Evolutionary conservation across 345 rosid species (phyloP).

Genomic region (Microcos paniculata): DNA sequence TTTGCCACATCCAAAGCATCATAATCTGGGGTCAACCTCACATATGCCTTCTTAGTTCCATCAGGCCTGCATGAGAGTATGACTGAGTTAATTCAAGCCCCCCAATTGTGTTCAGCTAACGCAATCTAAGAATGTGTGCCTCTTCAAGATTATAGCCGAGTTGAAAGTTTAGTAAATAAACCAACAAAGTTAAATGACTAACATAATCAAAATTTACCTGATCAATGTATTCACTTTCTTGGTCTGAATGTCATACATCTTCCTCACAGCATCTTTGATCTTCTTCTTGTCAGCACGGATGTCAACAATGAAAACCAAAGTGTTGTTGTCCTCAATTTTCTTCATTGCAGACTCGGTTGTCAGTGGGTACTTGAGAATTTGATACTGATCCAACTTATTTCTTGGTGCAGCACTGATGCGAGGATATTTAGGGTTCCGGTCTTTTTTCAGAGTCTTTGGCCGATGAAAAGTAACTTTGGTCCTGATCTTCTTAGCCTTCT

Average conservation of each 20-base stretch:
- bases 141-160: neutral
- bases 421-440: constrained; percentile 60
- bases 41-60: constrained; percentile 76
- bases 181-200: neutral
- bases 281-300: constrained; percentile 63
- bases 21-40: constrained; percentile 64
- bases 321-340: constrained; percentile 69
- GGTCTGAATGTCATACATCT: constrained; percentile 64
- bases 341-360: constrained; percentile 78
- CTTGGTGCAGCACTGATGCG: constrained; percentile 64
- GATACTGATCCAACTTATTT: constrained; percentile 67
- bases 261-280: constrained; percentile 63
- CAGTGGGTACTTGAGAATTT: constrained; percentile 60
- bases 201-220: constrained; percentile 37
- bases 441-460: constrained; percentile 58
- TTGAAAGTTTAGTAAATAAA: neutral
- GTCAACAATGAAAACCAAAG: constrained; percentile 71
- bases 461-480: constrained; percentile 64
- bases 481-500: constrained; percentile 57
- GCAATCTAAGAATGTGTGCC: neutral
- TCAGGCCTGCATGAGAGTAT: constrained; percentile 50
- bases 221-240: constrained; percentile 68
- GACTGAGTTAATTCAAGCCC: neutral
- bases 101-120: too few relatives aligned
- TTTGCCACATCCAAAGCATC: constrained; percentile 95